phyloP scores from a whole-genome alignment of 495 filamentous ascomycete genomes.

The Aspergillus nidulans region DNA sequence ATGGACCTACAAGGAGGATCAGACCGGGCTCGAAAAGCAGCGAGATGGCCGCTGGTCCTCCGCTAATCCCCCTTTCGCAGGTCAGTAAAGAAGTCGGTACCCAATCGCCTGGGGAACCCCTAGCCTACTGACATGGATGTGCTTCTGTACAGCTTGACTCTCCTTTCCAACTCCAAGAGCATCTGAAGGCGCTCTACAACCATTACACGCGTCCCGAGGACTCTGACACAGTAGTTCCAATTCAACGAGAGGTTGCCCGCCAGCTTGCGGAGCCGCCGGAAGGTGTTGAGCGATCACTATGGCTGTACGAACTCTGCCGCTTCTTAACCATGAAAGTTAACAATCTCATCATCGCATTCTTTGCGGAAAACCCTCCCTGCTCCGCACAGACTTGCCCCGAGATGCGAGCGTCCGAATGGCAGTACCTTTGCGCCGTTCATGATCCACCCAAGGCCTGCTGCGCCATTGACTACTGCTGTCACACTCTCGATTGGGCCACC shows the following conservation, averaged over 20 bases:
- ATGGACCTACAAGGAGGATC: slow-evolving; percentile 75
- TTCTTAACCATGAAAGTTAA: slow-evolving; percentile 93
- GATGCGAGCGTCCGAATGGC: slow-evolving; percentile 98
- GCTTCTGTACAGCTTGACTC: slow-evolving; percentile 67
- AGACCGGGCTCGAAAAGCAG: slow-evolving; percentile 84
- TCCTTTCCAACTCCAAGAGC: slow-evolving; percentile 97
- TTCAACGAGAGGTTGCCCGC: slow-evolving; percentile 67
- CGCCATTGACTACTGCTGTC: slow-evolving; percentile 97
- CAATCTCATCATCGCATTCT: slow-evolving; percentile 82
- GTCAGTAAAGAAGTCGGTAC: slow-evolving; percentile 35
- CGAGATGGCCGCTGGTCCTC: slow-evolving; percentile 89
- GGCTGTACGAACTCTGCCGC: slow-evolving; percentile 96
- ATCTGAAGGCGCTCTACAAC: slow-evolving; percentile 86
- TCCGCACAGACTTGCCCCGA: slow-evolving; percentile 85
- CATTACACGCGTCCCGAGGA: slow-evolving; percentile 64
- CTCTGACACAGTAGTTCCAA: slow-evolving; percentile 54
- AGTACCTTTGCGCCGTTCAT: slow-evolving; percentile 97
- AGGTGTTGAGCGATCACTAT: slow-evolving; percentile 75
- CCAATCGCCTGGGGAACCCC: not conserved
- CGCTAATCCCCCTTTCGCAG: slow-evolving; percentile 77
- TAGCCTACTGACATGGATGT: slow-evolving; percentile 19
- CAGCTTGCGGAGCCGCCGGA: slow-evolving; percentile 74
- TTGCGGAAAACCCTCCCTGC: slow-evolving; percentile 84
- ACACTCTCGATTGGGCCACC: slow-evolving; percentile 94
- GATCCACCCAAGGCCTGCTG: slow-evolving; percentile 92